Conservation (phyloP, 352 stramenopile species). For the Phytopythium sindhum region DNA sequence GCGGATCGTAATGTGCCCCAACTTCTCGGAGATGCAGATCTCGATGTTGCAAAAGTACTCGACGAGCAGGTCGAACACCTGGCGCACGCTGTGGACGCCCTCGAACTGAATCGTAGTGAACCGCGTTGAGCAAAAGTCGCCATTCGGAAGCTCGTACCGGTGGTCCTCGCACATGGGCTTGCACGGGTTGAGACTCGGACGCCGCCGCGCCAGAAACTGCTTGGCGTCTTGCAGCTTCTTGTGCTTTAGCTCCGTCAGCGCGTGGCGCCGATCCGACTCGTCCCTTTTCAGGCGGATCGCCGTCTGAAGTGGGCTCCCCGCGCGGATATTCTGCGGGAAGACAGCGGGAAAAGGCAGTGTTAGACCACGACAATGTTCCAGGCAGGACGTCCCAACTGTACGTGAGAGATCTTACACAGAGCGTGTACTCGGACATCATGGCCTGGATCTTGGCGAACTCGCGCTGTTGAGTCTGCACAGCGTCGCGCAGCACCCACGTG, state of each 20-base stretch:
- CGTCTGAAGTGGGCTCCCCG: conserved; percentile 28
- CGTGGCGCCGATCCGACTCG: conserved; percentile 10
- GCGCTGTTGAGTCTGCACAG: conserved; percentile 31
- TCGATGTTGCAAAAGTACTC: conserved; percentile 37
- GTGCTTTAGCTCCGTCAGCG: conserved; percentile 17
- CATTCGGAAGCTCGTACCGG: conserved; percentile 21
- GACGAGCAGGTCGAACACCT: conserved; percentile 35
- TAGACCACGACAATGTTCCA: neutral
- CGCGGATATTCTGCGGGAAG: conserved; percentile 26
- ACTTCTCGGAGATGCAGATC: conserved; percentile 35
- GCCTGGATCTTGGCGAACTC: conserved; percentile 34
- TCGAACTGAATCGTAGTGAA: conserved; percentile 31
- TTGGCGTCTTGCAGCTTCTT: conserved; percentile 27
- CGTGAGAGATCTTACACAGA: conserved; percentile 18
- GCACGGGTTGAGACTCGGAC: conserved; percentile 25
- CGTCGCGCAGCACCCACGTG: conserved; percentile 29
- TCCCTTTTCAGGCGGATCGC: conserved; percentile 23
- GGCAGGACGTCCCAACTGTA: neutral
- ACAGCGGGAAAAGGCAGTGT: neutral
- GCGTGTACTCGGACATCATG: conserved; percentile 38
- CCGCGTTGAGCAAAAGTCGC: conserved; percentile 23
- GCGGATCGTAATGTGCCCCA: conserved; percentile 35
- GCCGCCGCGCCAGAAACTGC: conserved; percentile 25
- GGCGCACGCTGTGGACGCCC: conserved; percentile 15
- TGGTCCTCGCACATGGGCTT: conserved; percentile 25